Conservation (phyloP, 768 basidiomycete genomes). For the Daedalea quercina region DNA sequence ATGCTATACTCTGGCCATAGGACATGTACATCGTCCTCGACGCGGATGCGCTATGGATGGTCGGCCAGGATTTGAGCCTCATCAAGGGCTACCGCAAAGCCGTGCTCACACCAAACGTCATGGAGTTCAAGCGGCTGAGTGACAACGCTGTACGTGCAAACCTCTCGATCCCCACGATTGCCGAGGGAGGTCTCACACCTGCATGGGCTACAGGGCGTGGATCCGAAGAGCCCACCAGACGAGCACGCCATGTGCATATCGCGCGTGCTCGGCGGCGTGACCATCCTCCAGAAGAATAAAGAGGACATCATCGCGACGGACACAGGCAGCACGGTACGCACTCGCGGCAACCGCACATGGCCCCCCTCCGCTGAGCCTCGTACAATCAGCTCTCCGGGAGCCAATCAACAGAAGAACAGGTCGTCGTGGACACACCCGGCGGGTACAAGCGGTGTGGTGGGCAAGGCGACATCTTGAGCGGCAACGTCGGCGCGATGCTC, state of each 20-base stretch:
- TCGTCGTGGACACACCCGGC: conserved; percentile 64
- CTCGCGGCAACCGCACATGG: background rate
- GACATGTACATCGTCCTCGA: conserved; percentile 92
- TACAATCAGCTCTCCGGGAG: conserved; percentile 8
- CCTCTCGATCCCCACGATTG: background rate
- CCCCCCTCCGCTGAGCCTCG: conserved; percentile 3
- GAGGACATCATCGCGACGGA: conserved; percentile 79
- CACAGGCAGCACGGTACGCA: conserved; percentile 35
- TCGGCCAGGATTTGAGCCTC: conserved; percentile 65
- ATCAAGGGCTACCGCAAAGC: conserved; percentile 83
- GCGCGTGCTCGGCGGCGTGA: conserved; percentile 73
- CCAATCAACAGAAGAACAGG: conserved; percentile 41
- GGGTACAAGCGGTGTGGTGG: conserved; percentile 93
- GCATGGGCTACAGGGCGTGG: conserved; percentile 33
- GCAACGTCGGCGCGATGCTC: conserved; percentile 80
- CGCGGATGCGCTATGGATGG: conserved; percentile 84
- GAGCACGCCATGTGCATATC: conserved; percentile 71
- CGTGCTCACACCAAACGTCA: conserved; percentile 90
- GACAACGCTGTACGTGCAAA: conserved; percentile 54
- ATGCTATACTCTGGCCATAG: conserved; percentile 26
- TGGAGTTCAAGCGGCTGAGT: conserved; percentile 83
- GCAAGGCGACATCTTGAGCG: conserved; percentile 91
- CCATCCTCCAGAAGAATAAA: conserved; percentile 84
- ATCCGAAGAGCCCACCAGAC: conserved; percentile 40
- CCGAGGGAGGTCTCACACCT: background rate